Conservation (phyloP, 2,329 filamentous ascomycete species). For the Paracoccidioides brasiliensis region DNA sequence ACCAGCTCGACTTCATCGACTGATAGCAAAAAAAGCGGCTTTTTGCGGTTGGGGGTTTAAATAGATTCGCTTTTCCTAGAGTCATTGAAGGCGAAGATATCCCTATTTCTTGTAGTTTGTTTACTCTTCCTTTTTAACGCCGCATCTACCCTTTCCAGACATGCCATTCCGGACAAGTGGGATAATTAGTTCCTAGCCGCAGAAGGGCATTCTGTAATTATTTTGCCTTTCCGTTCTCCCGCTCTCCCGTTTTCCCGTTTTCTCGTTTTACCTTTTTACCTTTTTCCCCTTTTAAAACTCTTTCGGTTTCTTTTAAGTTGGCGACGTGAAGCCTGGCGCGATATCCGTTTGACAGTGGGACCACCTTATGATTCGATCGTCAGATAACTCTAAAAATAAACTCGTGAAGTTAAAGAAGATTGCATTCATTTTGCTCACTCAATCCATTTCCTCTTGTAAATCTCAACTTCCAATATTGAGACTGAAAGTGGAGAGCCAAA, state of each 20-base stretch:
- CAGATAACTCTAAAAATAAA: neutral
- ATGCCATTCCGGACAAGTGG: no score
- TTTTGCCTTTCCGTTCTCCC: neutral
- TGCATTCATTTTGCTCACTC: neutral
- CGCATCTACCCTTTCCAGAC: no score
- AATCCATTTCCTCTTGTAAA: neutral
- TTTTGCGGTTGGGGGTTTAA: slow-evolving; percentile 11
- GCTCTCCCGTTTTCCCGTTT: neutral
- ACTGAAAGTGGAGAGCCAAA: no score
- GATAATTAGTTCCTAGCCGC: neutral
- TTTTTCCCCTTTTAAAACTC: no score
- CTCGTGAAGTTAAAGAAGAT: neutral
- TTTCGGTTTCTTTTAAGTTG: neutral
- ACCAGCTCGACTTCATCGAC: slow-evolving; percentile 5
- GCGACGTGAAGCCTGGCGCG: neutral
- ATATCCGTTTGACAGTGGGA: neutral
- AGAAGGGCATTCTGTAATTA: neutral
- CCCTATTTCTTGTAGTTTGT: neutral
- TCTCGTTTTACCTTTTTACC: neutral
- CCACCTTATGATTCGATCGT: neutral
- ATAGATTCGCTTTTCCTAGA: neutral
- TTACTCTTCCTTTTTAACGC: neutral
- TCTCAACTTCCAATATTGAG: neutral
- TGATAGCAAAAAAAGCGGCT: slow-evolving; percentile 6
- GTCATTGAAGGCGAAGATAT: neutral